A percentile compares a stretch with the other conserved stretches of the same genome.
phyloP scores from a whole-genome alignment of 352 stramenopile genomes.

The Globisporangium perplexum region DNA sequence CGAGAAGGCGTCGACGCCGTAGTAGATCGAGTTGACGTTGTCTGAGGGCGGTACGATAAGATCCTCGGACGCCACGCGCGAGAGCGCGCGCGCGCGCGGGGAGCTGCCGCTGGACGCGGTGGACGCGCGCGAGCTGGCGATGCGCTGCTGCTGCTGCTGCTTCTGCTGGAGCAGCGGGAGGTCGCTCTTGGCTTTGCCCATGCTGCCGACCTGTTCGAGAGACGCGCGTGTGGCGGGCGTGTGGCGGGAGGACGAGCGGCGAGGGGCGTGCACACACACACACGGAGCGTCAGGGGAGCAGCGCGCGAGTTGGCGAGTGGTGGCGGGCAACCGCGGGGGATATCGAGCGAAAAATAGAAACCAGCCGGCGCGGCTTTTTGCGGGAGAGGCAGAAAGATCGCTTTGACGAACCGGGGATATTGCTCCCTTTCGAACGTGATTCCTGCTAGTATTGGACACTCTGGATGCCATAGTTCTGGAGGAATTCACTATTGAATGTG shows the following conservation, averaged over 20 bases:
- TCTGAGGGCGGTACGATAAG: constrained; percentile 72
- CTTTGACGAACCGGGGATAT: not conserved
- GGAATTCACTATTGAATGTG: too few species aligned
- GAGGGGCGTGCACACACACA: too few species aligned
- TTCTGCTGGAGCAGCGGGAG: not conserved
- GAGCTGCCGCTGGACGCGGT: constrained; percentile 27
- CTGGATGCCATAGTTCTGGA: too few species aligned
- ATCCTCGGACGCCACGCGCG: constrained; percentile 67
- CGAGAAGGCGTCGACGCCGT: constrained; percentile 81
- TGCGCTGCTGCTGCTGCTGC: not conserved
- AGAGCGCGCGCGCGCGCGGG: constrained; percentile 6
- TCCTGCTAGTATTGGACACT: too few species aligned
- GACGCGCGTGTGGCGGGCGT: too few species aligned
- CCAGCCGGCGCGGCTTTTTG: not conserved
- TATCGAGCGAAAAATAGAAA: constrained; percentile 1
- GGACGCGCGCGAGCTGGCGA: constrained; percentile 40
- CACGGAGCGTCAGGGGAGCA: not conserved
- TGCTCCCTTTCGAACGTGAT: not conserved
- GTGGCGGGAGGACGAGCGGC: too few species aligned
- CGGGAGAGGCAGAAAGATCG: not conserved
- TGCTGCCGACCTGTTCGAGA: not conserved
- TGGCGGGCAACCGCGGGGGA: too few species aligned
- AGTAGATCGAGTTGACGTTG: constrained; percentile 81
- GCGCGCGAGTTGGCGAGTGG: not conserved
- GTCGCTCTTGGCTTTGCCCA: constrained; percentile 1